A percentile compares a stretch with the other conserved stretches of the same genome.
Conservation (phyloP, 495 filamentous ascomycete genomes). For the Tuber borchii region DNA sequence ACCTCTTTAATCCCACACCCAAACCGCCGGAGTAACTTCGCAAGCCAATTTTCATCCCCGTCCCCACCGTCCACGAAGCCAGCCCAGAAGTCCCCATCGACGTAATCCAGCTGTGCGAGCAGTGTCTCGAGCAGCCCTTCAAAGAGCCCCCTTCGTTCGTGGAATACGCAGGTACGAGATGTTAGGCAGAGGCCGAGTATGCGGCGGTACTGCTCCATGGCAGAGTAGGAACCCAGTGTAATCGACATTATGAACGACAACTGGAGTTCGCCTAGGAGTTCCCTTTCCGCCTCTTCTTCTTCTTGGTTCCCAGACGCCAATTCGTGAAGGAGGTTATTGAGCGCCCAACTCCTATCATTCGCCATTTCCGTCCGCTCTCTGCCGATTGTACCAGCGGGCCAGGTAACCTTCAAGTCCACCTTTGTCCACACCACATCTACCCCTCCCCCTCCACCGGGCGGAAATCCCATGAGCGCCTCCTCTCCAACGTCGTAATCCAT, state of each 20-base stretch:
- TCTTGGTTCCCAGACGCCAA: constrained; percentile 28
- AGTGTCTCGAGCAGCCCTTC: constrained; percentile 56
- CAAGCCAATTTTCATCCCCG: constrained; percentile 51
- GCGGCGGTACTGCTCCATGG: constrained; percentile 82
- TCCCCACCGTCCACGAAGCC: constrained; percentile 53
- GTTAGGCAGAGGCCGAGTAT: constrained; percentile 65
- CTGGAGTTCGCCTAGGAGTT: constrained; percentile 80
- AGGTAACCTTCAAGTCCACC: constrained; percentile 50
- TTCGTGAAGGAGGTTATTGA: constrained; percentile 47
- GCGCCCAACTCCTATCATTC: constrained; percentile 62
- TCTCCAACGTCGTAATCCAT: constrained; percentile 28
- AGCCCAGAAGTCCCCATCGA: constrained; percentile 57
- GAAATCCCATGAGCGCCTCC: constrained; percentile 24
- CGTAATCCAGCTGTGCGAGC: constrained; percentile 63
- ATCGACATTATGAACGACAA: constrained; percentile 75
- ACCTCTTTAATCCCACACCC: constrained; percentile 46
- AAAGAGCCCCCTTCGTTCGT: constrained; percentile 54
- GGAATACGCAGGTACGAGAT: constrained; percentile 53
- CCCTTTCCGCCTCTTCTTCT: constrained; percentile 33
- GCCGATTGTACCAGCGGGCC: constrained; percentile 62
- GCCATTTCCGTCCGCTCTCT: constrained; percentile 65
- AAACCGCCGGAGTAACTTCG: constrained; percentile 52
- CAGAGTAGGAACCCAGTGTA: constrained; percentile 76
- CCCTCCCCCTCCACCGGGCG: constrained; percentile 19
- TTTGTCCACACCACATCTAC: constrained; percentile 26